phyloP scores from a whole-genome alignment of 2,329 filamentous ascomycete genomes.

The Parascedosporium putredinis region DNA sequence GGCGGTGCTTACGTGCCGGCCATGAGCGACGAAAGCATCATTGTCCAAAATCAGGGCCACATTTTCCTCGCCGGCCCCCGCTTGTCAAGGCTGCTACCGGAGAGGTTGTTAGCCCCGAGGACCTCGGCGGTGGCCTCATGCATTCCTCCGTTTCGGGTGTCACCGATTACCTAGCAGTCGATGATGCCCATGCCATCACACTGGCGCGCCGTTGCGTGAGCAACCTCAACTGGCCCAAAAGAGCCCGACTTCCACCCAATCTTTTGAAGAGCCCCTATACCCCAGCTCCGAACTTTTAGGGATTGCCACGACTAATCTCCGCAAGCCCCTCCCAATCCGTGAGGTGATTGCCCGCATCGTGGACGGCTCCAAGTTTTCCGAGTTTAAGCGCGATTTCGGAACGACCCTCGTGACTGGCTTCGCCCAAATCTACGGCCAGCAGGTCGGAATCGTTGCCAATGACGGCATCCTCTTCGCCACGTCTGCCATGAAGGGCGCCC shows the following conservation, averaged over 20 bases:
- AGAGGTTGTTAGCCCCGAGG: slow-evolving; percentile 81
- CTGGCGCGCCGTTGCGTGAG: slow-evolving; percentile 73
- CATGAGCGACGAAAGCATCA: slow-evolving; percentile 97
- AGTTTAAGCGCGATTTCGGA: slow-evolving; percentile 91
- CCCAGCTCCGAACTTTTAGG: slow-evolving; percentile 71
- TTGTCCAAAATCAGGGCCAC: slow-evolving; percentile 89
- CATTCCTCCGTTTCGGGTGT: slow-evolving; percentile 89
- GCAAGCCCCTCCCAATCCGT: slow-evolving; percentile 73
- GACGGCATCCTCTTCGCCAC: slow-evolving; percentile 91
- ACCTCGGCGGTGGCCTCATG: slow-evolving; percentile 79
- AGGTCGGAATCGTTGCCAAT: slow-evolving; percentile 88
- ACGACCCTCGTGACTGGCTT: slow-evolving; percentile 86
- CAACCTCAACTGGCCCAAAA: slow-evolving; percentile 79
- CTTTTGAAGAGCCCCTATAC: slow-evolving; percentile 68
- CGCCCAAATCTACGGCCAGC: slow-evolving; percentile 78
- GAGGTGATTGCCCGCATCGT: slow-evolving; percentile 91
- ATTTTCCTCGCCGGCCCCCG: slow-evolving; percentile 95
- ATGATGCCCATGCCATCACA: slow-evolving; percentile 84
- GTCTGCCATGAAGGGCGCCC: slow-evolving; percentile 82
- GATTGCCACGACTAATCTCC: slow-evolving; percentile 82
- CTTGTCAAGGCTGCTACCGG: slow-evolving; percentile 94
- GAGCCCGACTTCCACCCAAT: slow-evolving; percentile 26
- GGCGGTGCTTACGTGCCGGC: slow-evolving; percentile 92
- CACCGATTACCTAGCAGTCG: slow-evolving; percentile 87
- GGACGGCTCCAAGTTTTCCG: slow-evolving; percentile 78